Base-by-base conservation (phyloP, 768 basidiomycete genomes). In the Amanita exitialis region DNA sequence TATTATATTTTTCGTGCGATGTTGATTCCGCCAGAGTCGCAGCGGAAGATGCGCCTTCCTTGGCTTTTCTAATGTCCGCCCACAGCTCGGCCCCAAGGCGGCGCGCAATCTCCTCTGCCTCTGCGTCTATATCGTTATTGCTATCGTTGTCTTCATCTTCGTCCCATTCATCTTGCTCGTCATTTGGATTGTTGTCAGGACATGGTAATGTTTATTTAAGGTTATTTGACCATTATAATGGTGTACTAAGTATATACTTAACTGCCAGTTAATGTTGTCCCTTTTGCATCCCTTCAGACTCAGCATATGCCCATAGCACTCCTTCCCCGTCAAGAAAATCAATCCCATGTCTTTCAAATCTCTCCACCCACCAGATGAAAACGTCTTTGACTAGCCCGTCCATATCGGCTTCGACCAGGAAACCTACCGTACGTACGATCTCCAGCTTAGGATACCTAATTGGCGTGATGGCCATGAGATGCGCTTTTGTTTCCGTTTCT, bases 41-140 rank as follows among this genome's bases (percentile, higher is more conserved):
- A n/a, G 25, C 13, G 25, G 21, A 61, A 61, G 15, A 64, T 62
- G 60, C 66, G 36, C 64, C 74, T 3, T 75, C 76, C 54, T 75
- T 79, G 4, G 75, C 83, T 60, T 78, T 82, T 59, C 67, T 79
- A 44, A 89, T 83, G 57, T 86, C 84, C 3, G 86, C 87, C 78
- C 80, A 83, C 5, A 90, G 71, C 53, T 90, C 80, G 56, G 84
- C 84, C n/a, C 83, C 80, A 27, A 90, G 66, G 23, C 82, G 71
- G 42, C 82, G 75, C 4, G 84, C 84, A 57, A 86, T 86, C 58
- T 82, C 85, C 55, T 83, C 78, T 2, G 85, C 86, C 52, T 86
- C 81, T 4, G 82, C 83, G 21, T 82, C 78, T 20, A 77, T 75
- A 58, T 77, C 76, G 21, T 78, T 76, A 34, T 82, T 79, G 3